A percentile compares a stretch with the other conserved stretches of the same genome.
Conservation (phyloP, 192 early-diverging fungal genomes). For the Coemansia sp. region DNA sequence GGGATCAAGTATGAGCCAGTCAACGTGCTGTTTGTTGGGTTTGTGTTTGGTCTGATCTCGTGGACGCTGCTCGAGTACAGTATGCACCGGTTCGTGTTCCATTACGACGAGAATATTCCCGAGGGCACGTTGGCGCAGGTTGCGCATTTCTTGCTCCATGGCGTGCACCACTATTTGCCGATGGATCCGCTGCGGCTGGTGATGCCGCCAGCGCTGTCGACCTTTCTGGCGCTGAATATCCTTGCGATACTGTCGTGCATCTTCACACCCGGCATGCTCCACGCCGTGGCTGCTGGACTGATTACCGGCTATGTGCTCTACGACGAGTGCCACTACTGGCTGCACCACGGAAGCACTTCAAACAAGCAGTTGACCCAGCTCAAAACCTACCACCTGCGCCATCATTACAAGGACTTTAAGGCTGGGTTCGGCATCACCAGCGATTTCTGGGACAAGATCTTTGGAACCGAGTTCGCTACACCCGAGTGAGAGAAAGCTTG, state of each 20-base stretch:
- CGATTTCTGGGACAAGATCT: constrained; percentile 87
- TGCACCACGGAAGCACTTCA: constrained; percentile 84
- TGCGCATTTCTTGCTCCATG: constrained; percentile 88
- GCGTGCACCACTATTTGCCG: constrained; percentile 94
- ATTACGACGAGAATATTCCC: constrained; percentile 85
- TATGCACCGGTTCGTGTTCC: constrained; percentile 92
- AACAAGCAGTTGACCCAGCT: constrained; percentile 75
- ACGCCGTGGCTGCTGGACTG: constrained; percentile 73
- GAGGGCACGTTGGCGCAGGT: constrained; percentile 75
- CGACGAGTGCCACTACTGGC: constrained; percentile 92
- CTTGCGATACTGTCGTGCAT: constrained; percentile 58
- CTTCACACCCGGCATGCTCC: constrained; percentile 64
- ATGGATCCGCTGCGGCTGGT: constrained; percentile 97
- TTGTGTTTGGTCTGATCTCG: constrained; percentile 67
- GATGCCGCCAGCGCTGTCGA: constrained; percentile 83
- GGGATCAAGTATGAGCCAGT: constrained; percentile 40
- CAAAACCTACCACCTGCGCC: constrained; percentile 93
- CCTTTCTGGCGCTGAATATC: constrained; percentile 64
- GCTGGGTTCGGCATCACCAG: constrained; percentile 87
- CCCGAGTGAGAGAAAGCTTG: constrained; percentile 8
- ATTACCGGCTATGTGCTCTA: constrained; percentile 86
- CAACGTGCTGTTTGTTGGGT: constrained; percentile 50
- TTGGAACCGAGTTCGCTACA: constrained; percentile 60
- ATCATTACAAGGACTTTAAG: constrained; percentile 92
- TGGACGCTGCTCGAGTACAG: constrained; percentile 92